Conservation (phyloP, 1,284 basidiomycete genomes). For the Pseudozyma hubeiensis region DNA sequence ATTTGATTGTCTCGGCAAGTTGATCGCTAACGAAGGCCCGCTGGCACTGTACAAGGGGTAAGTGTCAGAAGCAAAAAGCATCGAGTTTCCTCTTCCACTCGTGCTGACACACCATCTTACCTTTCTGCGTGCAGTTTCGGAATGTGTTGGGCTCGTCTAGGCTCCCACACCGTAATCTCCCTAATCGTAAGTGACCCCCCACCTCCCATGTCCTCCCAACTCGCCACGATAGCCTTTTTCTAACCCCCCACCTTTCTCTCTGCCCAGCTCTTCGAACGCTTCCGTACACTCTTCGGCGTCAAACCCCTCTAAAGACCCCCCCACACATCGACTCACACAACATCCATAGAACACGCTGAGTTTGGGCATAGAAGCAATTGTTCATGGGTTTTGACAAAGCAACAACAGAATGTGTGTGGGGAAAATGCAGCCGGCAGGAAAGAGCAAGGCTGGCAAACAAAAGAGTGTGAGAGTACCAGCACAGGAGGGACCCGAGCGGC, state of each 20-base stretch:
- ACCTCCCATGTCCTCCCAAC: background rate
- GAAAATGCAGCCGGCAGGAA: conserved; percentile 5
- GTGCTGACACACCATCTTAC: background rate
- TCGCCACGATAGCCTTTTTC: background rate
- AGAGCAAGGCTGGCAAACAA: conserved; percentile 4
- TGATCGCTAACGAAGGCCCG: conserved; percentile 54
- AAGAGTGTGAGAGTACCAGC: conserved; percentile 4
- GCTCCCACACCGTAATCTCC: conserved; percentile 57
- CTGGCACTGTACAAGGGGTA: conserved; percentile 58
- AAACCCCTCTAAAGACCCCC: conserved; percentile 43
- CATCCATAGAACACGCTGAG: conserved; percentile 3
- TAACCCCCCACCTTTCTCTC: background rate
- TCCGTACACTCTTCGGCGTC: conserved; percentile 54
- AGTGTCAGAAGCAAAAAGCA: background rate
- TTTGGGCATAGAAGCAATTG: conserved; percentile 24
- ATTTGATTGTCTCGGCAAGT: conserved; percentile 43
- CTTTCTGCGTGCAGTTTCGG: conserved; percentile 25
- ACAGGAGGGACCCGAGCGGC: background rate
- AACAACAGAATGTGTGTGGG: background rate
- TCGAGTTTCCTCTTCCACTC: too few relatives aligned
- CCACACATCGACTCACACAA: background rate
- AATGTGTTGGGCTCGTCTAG: conserved; percentile 61
- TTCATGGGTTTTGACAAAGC: conserved; percentile 16
- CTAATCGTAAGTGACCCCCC: conserved; percentile 38
- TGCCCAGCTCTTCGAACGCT: conserved; percentile 54